These are phyloP conservation scores for Colletotrichum agaves DNA, from an alignment of 2,329 filamentous ascomycete genomes.

Conservation along the genomic window DNA sequence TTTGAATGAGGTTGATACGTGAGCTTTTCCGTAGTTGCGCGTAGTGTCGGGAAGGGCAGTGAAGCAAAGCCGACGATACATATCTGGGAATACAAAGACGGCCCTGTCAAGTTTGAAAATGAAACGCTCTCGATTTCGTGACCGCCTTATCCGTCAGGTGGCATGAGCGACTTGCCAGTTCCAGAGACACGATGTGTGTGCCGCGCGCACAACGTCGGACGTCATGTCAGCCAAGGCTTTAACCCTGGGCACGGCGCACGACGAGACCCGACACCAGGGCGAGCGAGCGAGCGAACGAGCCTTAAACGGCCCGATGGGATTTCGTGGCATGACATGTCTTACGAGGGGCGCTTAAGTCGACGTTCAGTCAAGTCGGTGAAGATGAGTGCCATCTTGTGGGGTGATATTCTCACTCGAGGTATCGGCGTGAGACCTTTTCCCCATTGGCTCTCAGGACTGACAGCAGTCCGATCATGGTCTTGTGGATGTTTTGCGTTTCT, in stretches of 20 bases:
- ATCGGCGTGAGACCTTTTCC: no score
- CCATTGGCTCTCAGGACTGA: no score
- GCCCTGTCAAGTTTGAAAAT: constrained; percentile 16
- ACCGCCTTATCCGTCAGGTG: neutral
- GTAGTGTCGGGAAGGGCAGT: neutral
- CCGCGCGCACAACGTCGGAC: constrained; percentile 24
- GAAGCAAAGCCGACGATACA: constrained; percentile 2
- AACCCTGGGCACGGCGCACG: neutral
- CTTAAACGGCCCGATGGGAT: constrained; percentile 28
- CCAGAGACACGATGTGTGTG: constrained; percentile 16
- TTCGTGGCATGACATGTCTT: constrained; percentile 16
- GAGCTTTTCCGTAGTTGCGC: neutral
- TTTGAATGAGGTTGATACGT: neutral
- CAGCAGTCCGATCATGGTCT: no score
- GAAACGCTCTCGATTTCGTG: constrained; percentile 3
- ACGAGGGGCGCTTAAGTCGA: constrained; percentile 37
- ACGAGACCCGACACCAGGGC: constrained; percentile 30
- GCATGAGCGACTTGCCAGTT: neutral
- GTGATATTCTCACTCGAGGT: no score
- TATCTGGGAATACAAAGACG: neutral
- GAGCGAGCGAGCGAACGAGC: constrained; percentile 15
- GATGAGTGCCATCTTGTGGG: neutral
- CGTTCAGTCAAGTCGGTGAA: constrained; percentile 32
- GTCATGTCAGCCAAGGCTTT: constrained; percentile 2
- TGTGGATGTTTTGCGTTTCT: no score